Percentiles rank a stretch among this genome's conserved stretches.
Evolutionary conservation across 352 stramenopile genomes (phyloP).

Genomic region (Globisporangium barbulae): DNA sequence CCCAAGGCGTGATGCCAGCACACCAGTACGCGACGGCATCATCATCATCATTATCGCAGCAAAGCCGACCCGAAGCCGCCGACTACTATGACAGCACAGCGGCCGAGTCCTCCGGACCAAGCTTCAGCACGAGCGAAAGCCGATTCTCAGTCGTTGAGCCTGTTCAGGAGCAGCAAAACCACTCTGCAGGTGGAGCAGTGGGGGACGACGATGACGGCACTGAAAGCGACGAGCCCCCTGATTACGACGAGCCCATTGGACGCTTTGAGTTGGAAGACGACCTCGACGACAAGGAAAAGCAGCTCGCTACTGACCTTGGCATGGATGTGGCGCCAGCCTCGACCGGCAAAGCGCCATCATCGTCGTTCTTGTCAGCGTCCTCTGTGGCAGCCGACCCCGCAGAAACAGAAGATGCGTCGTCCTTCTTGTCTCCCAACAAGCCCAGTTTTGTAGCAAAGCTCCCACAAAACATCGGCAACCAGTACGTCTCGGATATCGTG

Average conservation of each 20-base stretch:
- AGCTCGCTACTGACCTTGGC: background rate
- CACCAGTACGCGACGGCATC: background rate
- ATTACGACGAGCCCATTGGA: background rate
- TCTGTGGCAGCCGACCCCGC: background rate
- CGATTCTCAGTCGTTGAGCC: slow-evolving; percentile 1
- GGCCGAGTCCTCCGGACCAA: background rate
- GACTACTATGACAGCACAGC: background rate
- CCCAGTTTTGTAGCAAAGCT: slow-evolving; percentile 26
- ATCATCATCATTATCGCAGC: slow-evolving; percentile 2
- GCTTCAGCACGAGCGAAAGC: background rate
- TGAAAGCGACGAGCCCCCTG: background rate
- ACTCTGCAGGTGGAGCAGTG: background rate
- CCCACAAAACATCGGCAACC: slow-evolving; percentile 11
- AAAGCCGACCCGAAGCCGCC: background rate
- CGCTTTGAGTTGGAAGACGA: background rate
- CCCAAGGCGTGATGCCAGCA: background rate
- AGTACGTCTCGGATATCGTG: background rate
- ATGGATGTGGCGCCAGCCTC: background rate
- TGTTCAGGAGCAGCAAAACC: background rate
- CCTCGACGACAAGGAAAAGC: background rate
- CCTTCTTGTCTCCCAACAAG: slow-evolving; percentile 47
- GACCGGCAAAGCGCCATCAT: background rate
- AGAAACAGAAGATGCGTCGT: slow-evolving; percentile 21
- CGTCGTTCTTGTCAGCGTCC: background rate
- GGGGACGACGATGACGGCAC: background rate